Base-by-base conservation (phyloP, 2,329 filamentous ascomycete genomes). In the Fusarium burgessii region DNA sequence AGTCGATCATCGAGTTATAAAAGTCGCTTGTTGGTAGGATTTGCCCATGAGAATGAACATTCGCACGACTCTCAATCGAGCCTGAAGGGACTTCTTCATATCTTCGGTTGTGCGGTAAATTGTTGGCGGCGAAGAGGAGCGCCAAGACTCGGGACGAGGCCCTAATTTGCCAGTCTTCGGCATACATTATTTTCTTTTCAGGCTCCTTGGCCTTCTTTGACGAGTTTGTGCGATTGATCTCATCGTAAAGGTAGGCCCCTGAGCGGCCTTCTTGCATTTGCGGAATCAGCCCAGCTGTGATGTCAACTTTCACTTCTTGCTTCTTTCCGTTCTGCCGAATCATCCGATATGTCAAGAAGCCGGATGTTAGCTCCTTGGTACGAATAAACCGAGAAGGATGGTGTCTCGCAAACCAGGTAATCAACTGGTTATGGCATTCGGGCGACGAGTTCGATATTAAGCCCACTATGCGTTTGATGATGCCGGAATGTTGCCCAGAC, bases 81-180 rank as follows among this genome's bases (percentile, higher is more conserved):
- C 45, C 56, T 10, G 59, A 27, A 17, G 64, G 52, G 11, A 46
- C 33, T 6, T 79, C 77, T 50, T 80, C 77, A 15, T 69, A 68
- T 12, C 81, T 81, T 20, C 82, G 81, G 17, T 80, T 74, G 43
- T 82, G 76, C 9, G 80, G 79, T 35, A 83, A 76, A 65, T 91
- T 92, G 80, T 97, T 98, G 29, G 94, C 94, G 4, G 91, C 88
- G 77, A 97, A 97, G 3, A 97, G 80, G 25, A 97, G 80, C 13
- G 92, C 90, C 85, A 97, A 91, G 5, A 97, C 89, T 72, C 91
- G 90, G 6, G 93, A 91, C 11, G 92, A 92, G 14, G 93, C 93
- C 78, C 90, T 92, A 61, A 97, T 89, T 79, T 97, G 94, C 95
- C 95, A 98, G 77, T 97, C 95, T 63, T 95, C 93, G 23, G 87